Evolutionary conservation across 371 early-diverging fungal species (phyloP), one percentile per base, ranked within the genome.

Genomic region (Actinomortierella wolfii): DNA sequence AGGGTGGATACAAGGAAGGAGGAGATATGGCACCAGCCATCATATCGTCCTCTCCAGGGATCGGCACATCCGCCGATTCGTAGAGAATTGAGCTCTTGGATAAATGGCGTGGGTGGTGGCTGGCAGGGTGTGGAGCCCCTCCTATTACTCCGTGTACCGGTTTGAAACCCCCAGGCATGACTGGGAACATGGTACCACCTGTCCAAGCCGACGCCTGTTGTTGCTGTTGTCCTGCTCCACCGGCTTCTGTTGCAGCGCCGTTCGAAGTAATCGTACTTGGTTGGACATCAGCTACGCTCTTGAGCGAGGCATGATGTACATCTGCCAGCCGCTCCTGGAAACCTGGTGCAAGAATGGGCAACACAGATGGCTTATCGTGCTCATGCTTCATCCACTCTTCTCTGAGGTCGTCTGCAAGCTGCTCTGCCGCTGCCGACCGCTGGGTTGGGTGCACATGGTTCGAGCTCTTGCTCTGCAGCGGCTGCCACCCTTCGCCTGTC

Each of bases 81-180:
- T 71, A 71, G 1, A 71, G 62, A 39, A 71, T 71, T 18, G 71
- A 71, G 56, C 58, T 71, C 53, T 62, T 65, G 58, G 71, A 24
- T 1, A 65, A 41, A 34, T 34, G 34, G 34, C n/a, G n/a, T 34
- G 34, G 34, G 34, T 34, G 11, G 34, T 11, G 11, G 34, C 34
- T 6, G 34, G 34, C n/a, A n/a, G n/a, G n/a, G n/a, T n/a, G n/a
- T n/a, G n/a, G n/a, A n/a, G n/a, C n/a, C n/a, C n/a, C n/a, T n/a
- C n/a, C n/a, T n/a, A n/a, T n/a, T n/a, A n/a, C n/a, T n/a, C n/a
- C n/a, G n/a, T n/a, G n/a, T n/a, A n/a, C n/a, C n/a, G n/a, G n/a
- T n/a, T n/a, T 11, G 34, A 34, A 34, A 34, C 11, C 7, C 34
- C 34, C 34, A 34, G 42, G 49, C 51, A 54, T 54, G 8, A 51